phyloP scores from a whole-genome alignment of 202 grass and related monocot genomes.

The Brachypodium distachyon region DNA sequence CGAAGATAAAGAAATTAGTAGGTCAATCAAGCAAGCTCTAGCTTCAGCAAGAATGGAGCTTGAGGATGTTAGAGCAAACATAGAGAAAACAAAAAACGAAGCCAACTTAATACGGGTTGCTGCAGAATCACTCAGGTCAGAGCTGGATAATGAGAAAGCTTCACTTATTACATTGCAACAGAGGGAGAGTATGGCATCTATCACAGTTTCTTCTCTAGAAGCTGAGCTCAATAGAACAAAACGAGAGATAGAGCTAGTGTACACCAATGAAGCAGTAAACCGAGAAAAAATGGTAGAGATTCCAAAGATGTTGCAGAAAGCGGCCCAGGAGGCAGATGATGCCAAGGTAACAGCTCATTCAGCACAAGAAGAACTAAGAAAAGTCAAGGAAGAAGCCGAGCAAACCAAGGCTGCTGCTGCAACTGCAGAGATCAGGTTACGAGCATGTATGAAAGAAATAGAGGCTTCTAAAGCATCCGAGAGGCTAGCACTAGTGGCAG shows the following conservation, averaged over 20 bases:
- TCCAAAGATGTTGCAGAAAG: conserved; percentile 78
- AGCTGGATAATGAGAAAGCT: conserved; percentile 63
- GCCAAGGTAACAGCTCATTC: conserved; percentile 52
- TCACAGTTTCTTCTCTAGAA: conserved; percentile 79
- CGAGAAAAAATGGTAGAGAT: conserved; percentile 62
- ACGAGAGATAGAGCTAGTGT: conserved; percentile 51
- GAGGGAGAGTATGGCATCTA: conserved; percentile 85
- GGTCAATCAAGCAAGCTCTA: conserved; percentile 57
- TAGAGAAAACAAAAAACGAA: conserved; percentile 52
- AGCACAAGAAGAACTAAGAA: conserved; percentile 69
- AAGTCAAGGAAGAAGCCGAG: conserved; percentile 65
- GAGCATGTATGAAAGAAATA: conserved; percentile 76
- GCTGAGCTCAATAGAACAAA: conserved; percentile 61
- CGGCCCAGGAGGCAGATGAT: conserved; percentile 66
- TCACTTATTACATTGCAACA: conserved; percentile 69
- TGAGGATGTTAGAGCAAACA: conserved; percentile 50
- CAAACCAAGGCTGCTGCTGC: conserved; percentile 54
- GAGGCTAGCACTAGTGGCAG: conserved; percentile 50
- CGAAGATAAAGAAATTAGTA: conserved; percentile 51
- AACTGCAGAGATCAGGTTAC: conserved; percentile 56
- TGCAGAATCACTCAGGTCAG: conserved; percentile 47
- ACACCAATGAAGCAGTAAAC: conserved; percentile 53
- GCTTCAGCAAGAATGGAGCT: conserved; percentile 58
- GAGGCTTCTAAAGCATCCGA: conserved; percentile 70
- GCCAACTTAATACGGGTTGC: conserved; percentile 41